These are phyloP conservation scores for Volvox africanus DNA, from an alignment of 139 green algal genomes.

Conservation along the genomic window DNA sequence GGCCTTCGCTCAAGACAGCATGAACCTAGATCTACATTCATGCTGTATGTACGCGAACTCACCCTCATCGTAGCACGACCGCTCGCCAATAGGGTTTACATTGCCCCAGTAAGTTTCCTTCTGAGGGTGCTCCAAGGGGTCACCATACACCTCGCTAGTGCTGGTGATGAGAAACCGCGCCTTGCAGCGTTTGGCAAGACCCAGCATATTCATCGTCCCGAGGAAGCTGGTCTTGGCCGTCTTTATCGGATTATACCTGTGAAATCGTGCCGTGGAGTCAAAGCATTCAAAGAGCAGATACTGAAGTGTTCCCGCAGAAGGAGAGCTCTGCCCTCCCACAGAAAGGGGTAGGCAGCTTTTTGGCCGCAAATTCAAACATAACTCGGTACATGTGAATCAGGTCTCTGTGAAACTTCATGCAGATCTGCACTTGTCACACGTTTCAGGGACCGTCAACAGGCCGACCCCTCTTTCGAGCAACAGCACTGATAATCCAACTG, in stretches of 20 bases:
- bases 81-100: conserved; percentile 98
- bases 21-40: background rate
- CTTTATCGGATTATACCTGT: conserved; percentile 99
- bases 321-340: no score
- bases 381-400: no score
- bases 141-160: conserved; percentile 98
- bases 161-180: conserved; percentile 94
- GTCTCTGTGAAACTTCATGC: no score
- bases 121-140: conserved; percentile 98
- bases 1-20: background rate
- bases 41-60: background rate
- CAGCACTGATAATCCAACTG: no score
- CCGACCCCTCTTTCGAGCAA: no score
- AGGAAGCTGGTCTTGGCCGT: conserved; percentile 98
- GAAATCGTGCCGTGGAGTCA: background rate
- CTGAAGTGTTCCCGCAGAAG: no score
- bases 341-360: no score
- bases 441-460: no score
- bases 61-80: conserved; percentile 98
- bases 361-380: no score
- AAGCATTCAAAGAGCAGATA: no score
- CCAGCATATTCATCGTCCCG: conserved; percentile 99
- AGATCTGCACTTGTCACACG: no score
- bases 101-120: conserved; percentile 99
- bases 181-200: conserved; percentile 94